A percentile compares a stretch with the other conserved stretches of the same genome.
Conservation (phyloP, 1,284 basidiomycete species). For the Ustilago nuda region DNA sequence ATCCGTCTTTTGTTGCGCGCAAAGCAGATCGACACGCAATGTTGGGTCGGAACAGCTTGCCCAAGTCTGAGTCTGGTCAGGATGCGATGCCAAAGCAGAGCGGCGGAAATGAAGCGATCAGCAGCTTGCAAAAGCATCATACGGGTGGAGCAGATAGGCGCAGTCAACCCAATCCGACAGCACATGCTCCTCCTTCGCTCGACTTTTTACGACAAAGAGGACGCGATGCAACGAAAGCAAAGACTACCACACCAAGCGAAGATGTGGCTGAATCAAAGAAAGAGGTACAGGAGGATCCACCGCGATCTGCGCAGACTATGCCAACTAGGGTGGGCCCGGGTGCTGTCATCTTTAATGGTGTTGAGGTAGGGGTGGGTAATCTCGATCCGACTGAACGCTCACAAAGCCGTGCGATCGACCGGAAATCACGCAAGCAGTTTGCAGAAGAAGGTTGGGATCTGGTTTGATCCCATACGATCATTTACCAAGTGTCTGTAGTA, state of each 20-base stretch:
- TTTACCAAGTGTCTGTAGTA: not conserved
- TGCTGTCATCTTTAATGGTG: constrained; percentile 51
- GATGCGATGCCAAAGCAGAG: not conserved
- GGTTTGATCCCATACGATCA: constrained; percentile 3
- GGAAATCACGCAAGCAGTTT: constrained; percentile 23
- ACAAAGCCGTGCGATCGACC: constrained; percentile 4
- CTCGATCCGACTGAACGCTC: constrained; percentile 3
- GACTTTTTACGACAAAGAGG: constrained; percentile 46
- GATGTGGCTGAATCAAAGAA: not conserved
- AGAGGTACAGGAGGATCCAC: not conserved
- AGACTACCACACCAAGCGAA: not conserved
- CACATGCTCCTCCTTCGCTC: constrained; percentile 36
- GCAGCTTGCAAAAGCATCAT: constrained; percentile 23
- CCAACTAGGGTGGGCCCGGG: constrained; percentile 30
- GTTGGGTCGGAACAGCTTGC: not conserved
- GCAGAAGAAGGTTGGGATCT: constrained; percentile 42
- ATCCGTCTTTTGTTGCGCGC: constrained; percentile 13
- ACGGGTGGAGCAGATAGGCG: constrained; percentile 1
- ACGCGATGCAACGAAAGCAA: constrained; percentile 30
- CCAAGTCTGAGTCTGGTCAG: not conserved
- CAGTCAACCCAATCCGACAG: not conserved
- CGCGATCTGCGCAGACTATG: not conserved
- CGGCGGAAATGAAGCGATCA: not conserved
- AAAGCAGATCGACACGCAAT: not conserved
- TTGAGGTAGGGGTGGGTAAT: constrained; percentile 45